These are phyloP conservation scores for Lentinula sp. DNA, from an alignment of 768 basidiomycete species.

Conservation along the genomic window DNA sequence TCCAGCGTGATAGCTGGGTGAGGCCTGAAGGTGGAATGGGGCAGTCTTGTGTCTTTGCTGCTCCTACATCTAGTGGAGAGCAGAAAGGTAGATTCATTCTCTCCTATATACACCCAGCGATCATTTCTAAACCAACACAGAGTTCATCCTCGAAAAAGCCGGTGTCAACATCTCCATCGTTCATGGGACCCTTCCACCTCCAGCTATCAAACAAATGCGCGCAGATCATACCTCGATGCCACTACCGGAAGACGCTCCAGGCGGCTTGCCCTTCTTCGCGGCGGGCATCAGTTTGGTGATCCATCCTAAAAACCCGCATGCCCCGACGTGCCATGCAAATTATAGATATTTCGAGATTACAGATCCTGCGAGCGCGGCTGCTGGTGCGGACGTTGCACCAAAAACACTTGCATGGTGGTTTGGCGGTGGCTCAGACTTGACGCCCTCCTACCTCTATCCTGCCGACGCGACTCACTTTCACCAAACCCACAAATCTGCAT, in stretches of 20 bases:
- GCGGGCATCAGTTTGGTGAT: slow-evolving; percentile 90
- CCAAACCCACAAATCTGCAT: slow-evolving; percentile 64
- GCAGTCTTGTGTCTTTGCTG: slow-evolving; percentile 76
- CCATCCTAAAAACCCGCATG: slow-evolving; percentile 90
- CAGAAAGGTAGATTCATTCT: neutral
- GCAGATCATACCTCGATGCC: slow-evolving; percentile 82
- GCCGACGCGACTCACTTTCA: slow-evolving; percentile 91
- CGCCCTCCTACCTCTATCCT: slow-evolving; percentile 86
- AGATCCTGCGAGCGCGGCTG: slow-evolving; percentile 28
- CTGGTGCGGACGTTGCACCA: slow-evolving; percentile 26
- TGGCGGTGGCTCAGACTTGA: slow-evolving; percentile 92
- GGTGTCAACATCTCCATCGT: slow-evolving; percentile 95
- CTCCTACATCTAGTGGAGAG: slow-evolving; percentile 21
- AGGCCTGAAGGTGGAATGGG: slow-evolving; percentile 73
- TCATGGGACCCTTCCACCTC: slow-evolving; percentile 79
- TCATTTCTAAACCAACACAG: slow-evolving; percentile 20
- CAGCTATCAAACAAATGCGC: slow-evolving; percentile 92
- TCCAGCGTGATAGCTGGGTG: slow-evolving; percentile 79
- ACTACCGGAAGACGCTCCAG: slow-evolving; percentile 46
- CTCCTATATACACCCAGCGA: neutral
- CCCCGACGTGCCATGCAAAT: slow-evolving; percentile 93
- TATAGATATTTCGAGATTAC: slow-evolving; percentile 97
- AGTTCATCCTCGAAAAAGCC: slow-evolving; percentile 62
- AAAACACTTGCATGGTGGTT: slow-evolving; percentile 94
- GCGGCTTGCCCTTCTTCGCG: slow-evolving; percentile 85